Evolutionary conservation across 2,329 filamentous ascomycete genomes (phyloP).

Genomic region (Xylaria arbuscula): DNA sequence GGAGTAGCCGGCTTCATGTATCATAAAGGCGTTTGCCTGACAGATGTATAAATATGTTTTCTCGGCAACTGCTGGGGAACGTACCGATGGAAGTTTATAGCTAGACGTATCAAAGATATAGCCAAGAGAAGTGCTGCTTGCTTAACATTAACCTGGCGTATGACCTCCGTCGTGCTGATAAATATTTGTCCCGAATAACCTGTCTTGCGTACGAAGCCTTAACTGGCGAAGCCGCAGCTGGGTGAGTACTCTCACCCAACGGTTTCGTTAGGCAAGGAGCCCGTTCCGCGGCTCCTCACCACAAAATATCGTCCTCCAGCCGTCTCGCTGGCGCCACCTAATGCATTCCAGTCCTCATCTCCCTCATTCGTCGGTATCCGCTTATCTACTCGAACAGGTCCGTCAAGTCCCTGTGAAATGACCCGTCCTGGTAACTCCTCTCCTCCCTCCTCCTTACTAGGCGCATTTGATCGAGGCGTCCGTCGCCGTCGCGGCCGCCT

Average conservation of each 20-base stretch:
- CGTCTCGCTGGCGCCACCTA: constrained; percentile 73
- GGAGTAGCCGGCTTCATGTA: constrained; percentile 15
- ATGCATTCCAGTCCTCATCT: constrained; percentile 75
- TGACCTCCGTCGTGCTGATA: neutral
- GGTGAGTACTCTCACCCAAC: constrained; percentile 10
- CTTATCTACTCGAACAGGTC: constrained; percentile 31
- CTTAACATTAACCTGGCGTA: constrained; percentile 6
- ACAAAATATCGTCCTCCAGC: constrained; percentile 78
- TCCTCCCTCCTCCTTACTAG: constrained; percentile 17
- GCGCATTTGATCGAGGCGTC: neutral
- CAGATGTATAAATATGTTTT: constrained; percentile 35
- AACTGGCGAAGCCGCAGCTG: constrained; percentile 4
- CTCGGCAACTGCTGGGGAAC: constrained; percentile 18
- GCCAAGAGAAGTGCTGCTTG: constrained; percentile 14
- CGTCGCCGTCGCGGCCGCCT: constrained; percentile 45
- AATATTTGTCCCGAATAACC: neutral
- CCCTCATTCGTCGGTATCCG: constrained; percentile 55
- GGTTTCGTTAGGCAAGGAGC: constrained; percentile 9
- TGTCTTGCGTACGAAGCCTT: neutral
- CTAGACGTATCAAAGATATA: constrained; percentile 9
- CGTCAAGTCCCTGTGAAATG: constrained; percentile 16
- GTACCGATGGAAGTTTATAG: constrained; percentile 19
- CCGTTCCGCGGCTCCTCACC: constrained; percentile 67
- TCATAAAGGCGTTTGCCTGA: constrained; percentile 5
- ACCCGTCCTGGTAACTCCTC: neutral